These are phyloP conservation scores for Vararia minispora DNA, from an alignment of 768 basidiomycete species.

Conservation along the genomic window DNA sequence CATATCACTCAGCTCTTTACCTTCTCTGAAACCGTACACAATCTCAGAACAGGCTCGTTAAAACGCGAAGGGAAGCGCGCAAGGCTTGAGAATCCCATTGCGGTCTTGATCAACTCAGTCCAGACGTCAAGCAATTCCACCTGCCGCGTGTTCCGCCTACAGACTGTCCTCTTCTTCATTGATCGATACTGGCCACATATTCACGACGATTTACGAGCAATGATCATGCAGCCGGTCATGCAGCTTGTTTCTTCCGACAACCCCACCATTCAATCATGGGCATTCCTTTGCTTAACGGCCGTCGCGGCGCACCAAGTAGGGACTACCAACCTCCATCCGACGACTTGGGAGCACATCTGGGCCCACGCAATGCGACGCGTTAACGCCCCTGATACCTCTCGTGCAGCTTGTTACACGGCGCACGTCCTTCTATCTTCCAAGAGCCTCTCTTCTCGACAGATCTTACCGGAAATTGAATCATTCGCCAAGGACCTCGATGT, in stretches of 20 bases:
- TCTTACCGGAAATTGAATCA: constrained; percentile 65
- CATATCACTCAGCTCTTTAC: constrained; percentile 39
- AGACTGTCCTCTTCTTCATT: constrained; percentile 77
- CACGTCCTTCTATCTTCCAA: constrained; percentile 38
- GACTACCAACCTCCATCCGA: constrained; percentile 1
- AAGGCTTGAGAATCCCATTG: constrained; percentile 49
- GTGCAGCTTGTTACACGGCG: constrained; percentile 70
- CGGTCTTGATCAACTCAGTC: constrained; percentile 40
- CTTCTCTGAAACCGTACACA: constrained; percentile 44
- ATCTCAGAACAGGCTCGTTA: constrained; percentile 24
- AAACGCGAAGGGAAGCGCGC: constrained; percentile 35
- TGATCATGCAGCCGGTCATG: constrained; percentile 43
- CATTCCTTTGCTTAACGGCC: constrained; percentile 69
- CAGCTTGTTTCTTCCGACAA: constrained; percentile 59
- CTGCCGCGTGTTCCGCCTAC: constrained; percentile 44
- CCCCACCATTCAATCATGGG: constrained; percentile 65
- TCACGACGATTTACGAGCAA: constrained; percentile 43
- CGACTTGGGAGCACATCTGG: constrained; percentile 71
- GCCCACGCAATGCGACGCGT: constrained; percentile 67
- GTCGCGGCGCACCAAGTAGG: constrained; percentile 31
- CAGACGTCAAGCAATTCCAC: constrained; percentile 22
- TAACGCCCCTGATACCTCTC: constrained; percentile 55
- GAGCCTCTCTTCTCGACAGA: constrained; percentile 41
- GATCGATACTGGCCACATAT: constrained; percentile 64
- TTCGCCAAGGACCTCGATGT: constrained; percentile 78